A percentile compares a stretch with the other conserved stretches of the same genome.
Conservation (phyloP, 768 basidiomycete genomes). For the Suillus bovinus region DNA sequence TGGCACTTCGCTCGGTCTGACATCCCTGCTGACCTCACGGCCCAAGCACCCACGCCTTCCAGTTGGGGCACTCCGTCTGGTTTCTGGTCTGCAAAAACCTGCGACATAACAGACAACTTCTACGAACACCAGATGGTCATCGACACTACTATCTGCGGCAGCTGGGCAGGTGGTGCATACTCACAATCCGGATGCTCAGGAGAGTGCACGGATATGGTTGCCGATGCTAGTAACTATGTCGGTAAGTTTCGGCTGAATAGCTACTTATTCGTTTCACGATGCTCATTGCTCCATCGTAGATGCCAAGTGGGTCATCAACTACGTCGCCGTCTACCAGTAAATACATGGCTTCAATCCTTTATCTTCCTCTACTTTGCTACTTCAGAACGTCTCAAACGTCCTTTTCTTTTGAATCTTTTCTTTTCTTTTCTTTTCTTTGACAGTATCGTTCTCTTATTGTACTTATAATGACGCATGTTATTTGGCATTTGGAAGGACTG, state of each 20-base stretch:
- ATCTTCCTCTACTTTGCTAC: background rate
- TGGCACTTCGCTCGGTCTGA: constrained; percentile 56
- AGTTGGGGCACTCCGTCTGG: constrained; percentile 58
- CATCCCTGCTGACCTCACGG: constrained; percentile 53
- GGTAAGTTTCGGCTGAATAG: constrained; percentile 33
- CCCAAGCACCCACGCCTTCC: constrained; percentile 44
- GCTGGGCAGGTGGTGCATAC: constrained; percentile 30
- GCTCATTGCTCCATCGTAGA: constrained; percentile 30
- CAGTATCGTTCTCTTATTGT: background rate
- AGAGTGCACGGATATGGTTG: constrained; percentile 47
- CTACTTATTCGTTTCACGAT: constrained; percentile 19
- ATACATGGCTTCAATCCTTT: background rate
- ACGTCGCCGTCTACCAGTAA: constrained; percentile 49
- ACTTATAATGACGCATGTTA: background rate
- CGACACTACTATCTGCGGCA: constrained; percentile 36
- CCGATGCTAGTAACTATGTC: constrained; percentile 56
- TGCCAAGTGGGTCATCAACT: constrained; percentile 59
- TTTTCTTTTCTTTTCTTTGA: background rate
- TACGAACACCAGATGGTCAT: constrained; percentile 50
- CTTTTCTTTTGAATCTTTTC: too few relatives aligned
- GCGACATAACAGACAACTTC: constrained; percentile 54
- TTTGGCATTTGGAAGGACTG: background rate
- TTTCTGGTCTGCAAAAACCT: constrained; percentile 47
- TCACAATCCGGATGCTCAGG: constrained; percentile 37
- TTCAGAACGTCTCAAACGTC: background rate